Conservation (phyloP, 2,329 filamentous ascomycete species). For the Allantophomopsis cytisporea region DNA sequence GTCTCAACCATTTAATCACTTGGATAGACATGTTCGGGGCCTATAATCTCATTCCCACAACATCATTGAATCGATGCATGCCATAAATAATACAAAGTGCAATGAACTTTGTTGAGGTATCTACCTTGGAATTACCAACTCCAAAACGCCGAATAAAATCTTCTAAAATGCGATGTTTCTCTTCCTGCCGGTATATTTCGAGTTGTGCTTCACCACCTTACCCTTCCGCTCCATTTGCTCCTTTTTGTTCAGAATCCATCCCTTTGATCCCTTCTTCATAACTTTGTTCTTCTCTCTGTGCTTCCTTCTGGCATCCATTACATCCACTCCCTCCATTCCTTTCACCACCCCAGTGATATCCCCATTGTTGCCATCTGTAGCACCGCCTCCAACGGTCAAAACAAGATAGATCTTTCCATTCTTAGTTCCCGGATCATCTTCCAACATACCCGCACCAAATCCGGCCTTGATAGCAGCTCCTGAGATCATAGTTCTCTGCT, state of each 20-base stretch:
- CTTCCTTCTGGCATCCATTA: slow-evolving; percentile 54
- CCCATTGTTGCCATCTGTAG: slow-evolving; percentile 36
- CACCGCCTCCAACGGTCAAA: slow-evolving; percentile 64
- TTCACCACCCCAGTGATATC: slow-evolving; percentile 87
- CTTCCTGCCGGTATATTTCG: slow-evolving; percentile 89
- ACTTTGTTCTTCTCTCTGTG: slow-evolving; percentile 31
- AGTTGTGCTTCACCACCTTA: slow-evolving; percentile 82
- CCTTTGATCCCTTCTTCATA: slow-evolving; percentile 69
- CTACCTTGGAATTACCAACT: too few relatives aligned
- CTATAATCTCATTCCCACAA: too few relatives aligned
- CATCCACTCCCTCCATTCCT: slow-evolving; percentile 79
- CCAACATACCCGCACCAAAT: slow-evolving; percentile 86
- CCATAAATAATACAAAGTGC: too few relatives aligned
- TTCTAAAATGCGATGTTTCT: slow-evolving; percentile 61
- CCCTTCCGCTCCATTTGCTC: slow-evolving; percentile 91
- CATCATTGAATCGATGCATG: too few relatives aligned
- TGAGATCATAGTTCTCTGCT: slow-evolving; percentile 84
- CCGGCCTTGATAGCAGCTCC: slow-evolving; percentile 83
- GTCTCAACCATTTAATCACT: too few relatives aligned
- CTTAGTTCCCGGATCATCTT: slow-evolving; percentile 94
- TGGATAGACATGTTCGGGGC: too few relatives aligned
- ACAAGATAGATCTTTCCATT: slow-evolving; percentile 95
- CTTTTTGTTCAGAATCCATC: slow-evolving; percentile 77
- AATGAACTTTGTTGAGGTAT: too few relatives aligned
- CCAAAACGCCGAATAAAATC: neutral